Base-by-base conservation (phyloP, 257 asterid genomes). In the Henckelia pumila region DNA sequence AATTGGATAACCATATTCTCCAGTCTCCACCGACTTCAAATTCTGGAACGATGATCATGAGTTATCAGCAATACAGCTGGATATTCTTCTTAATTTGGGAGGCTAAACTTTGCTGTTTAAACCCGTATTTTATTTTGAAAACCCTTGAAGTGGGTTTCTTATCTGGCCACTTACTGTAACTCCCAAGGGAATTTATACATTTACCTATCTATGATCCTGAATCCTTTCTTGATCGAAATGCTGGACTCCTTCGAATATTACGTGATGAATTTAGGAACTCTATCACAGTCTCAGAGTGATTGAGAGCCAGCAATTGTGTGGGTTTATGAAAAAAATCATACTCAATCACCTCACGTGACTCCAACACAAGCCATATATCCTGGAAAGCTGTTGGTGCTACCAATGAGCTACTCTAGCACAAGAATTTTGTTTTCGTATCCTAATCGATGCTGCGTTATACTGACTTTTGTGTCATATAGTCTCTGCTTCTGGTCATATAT, bases 1-100 rank as follows among this genome's bases (percentile, higher is more conserved):
- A 61, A 53, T 74, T 68, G 67, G 64, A 61, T 40, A 1, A 29
- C 25, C 65, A 21, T 67, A 23, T 30, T 37, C 64, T 49, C 28
- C 44, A 19, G 47, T 37, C 47, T 37, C 52, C 52, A 71, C 53
- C 64, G 24, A 63, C 61, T 25, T 6, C 52, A 20, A 44, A 59
- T 63, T 33, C 22, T 62, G 26, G 37, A 33, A 40, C 0, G 56
- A 33, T 63, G 65, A 37, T 57, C 22, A 57, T 17, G 26, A 66
- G 26, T 21, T 40, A 37, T 50, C 53, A 65, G 63, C 8, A 40
- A 14, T 11, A 72, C 30, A 59, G 52, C 26, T 35, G 53, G 61
- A 69, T 69, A 61, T 11, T 58, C 53, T 63, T 55, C 16, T 16
- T 28, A 30, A 63, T 55, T 37, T 57, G 63, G 68, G 40, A 32